Percentiles rank a stretch among this genome's conserved stretches.
Evolutionary conservation across 768 basidiomycete species (phyloP).

Genomic region (Hebeloma cylindrosporum): DNA sequence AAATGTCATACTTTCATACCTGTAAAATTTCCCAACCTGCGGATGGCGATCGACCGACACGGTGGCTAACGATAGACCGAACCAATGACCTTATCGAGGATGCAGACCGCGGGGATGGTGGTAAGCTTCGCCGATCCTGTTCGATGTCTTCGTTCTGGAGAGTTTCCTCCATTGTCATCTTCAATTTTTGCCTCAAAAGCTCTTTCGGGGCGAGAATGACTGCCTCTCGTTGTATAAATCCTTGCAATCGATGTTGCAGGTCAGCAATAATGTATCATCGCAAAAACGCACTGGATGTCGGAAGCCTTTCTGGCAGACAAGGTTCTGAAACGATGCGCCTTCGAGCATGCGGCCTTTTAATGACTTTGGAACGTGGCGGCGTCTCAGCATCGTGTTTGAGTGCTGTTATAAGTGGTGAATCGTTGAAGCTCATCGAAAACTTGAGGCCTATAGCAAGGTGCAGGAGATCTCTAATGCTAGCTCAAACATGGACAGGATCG

Average conservation of each 20-base stretch:
- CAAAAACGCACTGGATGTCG: constrained; percentile 53
- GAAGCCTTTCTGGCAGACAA: constrained; percentile 70
- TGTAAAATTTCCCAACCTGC: constrained; percentile 29
- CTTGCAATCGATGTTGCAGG: constrained; percentile 31
- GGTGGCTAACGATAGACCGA: constrained; percentile 23
- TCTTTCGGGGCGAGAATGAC: constrained; percentile 55
- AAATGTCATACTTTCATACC: constrained; percentile 15
- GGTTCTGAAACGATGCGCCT: constrained; percentile 46
- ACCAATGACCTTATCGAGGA: constrained; percentile 36
- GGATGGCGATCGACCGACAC: constrained; percentile 16
- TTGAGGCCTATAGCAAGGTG: background rate
- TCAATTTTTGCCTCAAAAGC: constrained; percentile 49
- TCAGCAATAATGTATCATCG: background rate
- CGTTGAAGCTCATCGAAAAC: constrained; percentile 50
- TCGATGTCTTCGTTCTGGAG: constrained; percentile 26
- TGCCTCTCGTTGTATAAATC: constrained; percentile 74
- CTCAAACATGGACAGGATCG: constrained; percentile 5
- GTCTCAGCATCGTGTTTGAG: constrained; percentile 31
- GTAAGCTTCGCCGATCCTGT: constrained; percentile 16
- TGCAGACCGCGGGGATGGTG: constrained; percentile 27
- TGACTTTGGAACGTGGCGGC: constrained; percentile 18
- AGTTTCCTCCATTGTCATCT: constrained; percentile 20
- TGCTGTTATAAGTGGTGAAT: constrained; percentile 39
- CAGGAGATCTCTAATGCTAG: background rate
- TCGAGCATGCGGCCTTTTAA: constrained; percentile 28